Conservation (phyloP, 2,329 filamentous ascomycete genomes). For the Coleophoma crateriformis region DNA sequence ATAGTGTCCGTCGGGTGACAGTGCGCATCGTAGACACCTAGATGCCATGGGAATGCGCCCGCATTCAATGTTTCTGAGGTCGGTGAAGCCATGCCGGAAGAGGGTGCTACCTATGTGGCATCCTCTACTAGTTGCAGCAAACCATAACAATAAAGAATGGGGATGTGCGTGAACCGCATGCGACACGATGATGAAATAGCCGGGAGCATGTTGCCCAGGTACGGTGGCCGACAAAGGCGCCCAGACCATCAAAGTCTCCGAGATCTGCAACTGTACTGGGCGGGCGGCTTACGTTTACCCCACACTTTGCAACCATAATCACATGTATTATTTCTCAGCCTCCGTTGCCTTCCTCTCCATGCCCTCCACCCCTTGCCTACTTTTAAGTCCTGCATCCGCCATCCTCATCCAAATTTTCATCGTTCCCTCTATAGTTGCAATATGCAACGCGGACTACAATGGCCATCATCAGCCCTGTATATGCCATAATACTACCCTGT, state of each 20-base stretch:
- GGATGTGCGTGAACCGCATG: too few relatives aligned
- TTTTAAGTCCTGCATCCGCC: background rate
- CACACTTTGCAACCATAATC: slow-evolving; percentile 2
- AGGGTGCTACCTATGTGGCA: too few relatives aligned
- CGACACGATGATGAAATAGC: background rate
- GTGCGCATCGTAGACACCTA: slow-evolving; percentile 72
- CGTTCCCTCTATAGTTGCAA: background rate
- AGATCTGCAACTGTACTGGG: too few relatives aligned
- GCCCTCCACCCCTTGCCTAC: too few relatives aligned
- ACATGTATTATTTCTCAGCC: slow-evolving; percentile 2
- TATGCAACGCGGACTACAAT: slow-evolving; percentile 28
- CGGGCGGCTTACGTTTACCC: background rate
- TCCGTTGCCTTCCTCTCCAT: background rate
- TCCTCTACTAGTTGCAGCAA: too few relatives aligned
- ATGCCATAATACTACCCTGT: slow-evolving; percentile 54
- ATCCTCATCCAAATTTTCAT: background rate
- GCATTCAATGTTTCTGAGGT: background rate
- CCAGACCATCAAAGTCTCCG: background rate
- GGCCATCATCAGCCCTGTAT: slow-evolving; percentile 48
- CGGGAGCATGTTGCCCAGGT: background rate
- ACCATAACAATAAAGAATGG: too few relatives aligned
- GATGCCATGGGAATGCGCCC: slow-evolving; percentile 57
- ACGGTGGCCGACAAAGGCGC: background rate
- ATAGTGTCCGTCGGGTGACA: slow-evolving; percentile 81
- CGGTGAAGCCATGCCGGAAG: too few relatives aligned